Conservation (phyloP, 805 yeast genomes). For the Debaryomyces castellii region DNA sequence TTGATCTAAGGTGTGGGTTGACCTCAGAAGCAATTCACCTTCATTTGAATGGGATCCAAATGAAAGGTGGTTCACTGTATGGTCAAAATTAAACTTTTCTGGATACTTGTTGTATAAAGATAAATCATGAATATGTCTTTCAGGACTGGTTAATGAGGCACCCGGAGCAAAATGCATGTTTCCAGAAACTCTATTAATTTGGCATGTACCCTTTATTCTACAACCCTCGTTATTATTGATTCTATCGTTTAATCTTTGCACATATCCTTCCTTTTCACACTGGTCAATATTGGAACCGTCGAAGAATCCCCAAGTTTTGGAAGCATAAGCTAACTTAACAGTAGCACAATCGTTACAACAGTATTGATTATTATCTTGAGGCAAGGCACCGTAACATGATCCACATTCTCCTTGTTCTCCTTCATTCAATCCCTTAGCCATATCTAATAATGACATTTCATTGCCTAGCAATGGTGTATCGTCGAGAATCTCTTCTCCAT, state of each 20-base stretch:
- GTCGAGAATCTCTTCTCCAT: constrained; percentile 29
- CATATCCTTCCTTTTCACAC: constrained; percentile 89
- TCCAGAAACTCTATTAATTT: constrained; percentile 84
- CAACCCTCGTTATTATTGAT: constrained; percentile 74
- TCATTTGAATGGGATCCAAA: constrained; percentile 66
- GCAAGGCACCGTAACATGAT: constrained; percentile 82
- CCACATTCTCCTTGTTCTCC: constrained; percentile 63
- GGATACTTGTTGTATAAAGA: constrained; percentile 61
- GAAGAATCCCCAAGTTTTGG: constrained; percentile 79
- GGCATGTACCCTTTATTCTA: constrained; percentile 74
- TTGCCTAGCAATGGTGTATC: constrained; percentile 22
- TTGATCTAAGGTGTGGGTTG: constrained; percentile 71
- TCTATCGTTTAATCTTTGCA: constrained; percentile 54
- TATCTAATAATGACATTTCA: constrained; percentile 23
- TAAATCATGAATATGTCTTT: constrained; percentile 80
- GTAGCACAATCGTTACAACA: constrained; percentile 88
- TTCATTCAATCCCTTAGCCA: constrained; percentile 31
- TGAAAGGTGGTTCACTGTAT: constrained; percentile 73
- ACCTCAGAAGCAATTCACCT: constrained; percentile 28
- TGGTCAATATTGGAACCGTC: constrained; percentile 88
- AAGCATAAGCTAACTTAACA: constrained; percentile 77
- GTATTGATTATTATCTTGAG: constrained; percentile 49
- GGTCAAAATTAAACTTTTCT: constrained; percentile 71
- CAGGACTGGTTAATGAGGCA: constrained; percentile 56
- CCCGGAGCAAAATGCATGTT: constrained; percentile 97